Conservation (phyloP, 495 filamentous ascomycete genomes). For the Pseudotulostoma volvatum region DNA sequence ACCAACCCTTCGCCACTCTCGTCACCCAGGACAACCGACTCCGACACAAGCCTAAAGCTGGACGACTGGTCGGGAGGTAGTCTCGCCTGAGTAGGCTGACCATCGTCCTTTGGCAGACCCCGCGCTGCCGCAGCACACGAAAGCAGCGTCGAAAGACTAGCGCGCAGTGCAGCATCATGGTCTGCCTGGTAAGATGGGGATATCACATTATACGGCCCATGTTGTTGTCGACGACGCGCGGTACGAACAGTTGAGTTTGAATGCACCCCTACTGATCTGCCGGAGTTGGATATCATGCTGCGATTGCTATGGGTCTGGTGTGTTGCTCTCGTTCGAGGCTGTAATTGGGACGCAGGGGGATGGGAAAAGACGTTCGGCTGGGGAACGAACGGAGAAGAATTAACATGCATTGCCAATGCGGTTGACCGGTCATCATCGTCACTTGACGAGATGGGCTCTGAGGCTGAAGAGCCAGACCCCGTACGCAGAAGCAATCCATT, state of each 20-base stretch:
- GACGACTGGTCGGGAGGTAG: slow-evolving; percentile 25
- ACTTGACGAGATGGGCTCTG: slow-evolving; percentile 17
- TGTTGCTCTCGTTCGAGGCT: slow-evolving; percentile 29
- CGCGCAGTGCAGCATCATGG: slow-evolving; percentile 83
- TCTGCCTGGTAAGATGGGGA: slow-evolving; percentile 68
- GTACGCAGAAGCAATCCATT: slow-evolving; percentile 11
- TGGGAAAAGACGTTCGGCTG: slow-evolving; percentile 86
- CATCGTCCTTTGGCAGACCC: slow-evolving; percentile 51
- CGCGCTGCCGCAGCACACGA: slow-evolving; percentile 82
- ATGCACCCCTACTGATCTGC: slow-evolving; percentile 22
- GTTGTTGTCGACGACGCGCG: slow-evolving; percentile 21
- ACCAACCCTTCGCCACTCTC: slow-evolving; percentile 13
- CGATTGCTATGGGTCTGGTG: slow-evolving; percentile 27
- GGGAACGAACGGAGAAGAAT: slow-evolving; percentile 51
- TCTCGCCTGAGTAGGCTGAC: slow-evolving; percentile 13
- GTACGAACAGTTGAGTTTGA: slow-evolving; percentile 19
- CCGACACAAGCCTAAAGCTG: slow-evolving; percentile 49
- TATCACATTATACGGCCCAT: slow-evolving; percentile 44
- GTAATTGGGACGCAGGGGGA: slow-evolving; percentile 45
- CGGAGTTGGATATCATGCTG: slow-evolving; percentile 23
- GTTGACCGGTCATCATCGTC: slow-evolving; percentile 70
- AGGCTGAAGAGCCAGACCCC: slow-evolving; percentile 9
- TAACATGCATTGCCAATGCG: slow-evolving; percentile 50
- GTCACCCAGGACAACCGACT: slow-evolving; percentile 50
- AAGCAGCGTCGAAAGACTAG: slow-evolving; percentile 84